Evolutionary conservation across 192 early-diverging fungal genomes (phyloP), one percentile per base, ranked within the genome.

Genomic region (Dimargaris verticillata): DNA sequence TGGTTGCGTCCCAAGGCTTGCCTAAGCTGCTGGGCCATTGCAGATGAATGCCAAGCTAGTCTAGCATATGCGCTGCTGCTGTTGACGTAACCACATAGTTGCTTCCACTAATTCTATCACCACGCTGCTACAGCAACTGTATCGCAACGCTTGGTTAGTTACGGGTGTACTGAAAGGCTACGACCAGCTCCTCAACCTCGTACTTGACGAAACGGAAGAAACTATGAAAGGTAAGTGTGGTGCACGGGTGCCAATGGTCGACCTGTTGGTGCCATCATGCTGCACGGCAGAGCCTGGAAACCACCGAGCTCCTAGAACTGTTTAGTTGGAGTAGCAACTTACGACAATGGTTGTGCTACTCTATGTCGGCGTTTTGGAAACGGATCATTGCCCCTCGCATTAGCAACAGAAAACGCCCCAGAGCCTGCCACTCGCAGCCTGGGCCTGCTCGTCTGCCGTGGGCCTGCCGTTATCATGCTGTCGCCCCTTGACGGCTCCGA

Each of bases 161-260:
- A 80, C 83, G 18, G 93, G 95, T 42, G 79, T 80, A 15, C 74
- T 98, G 47, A 93, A 94, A 73, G 93, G 93, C 17, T 92, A 82
- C 60, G 95, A 98, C 71, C 92, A 80, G 42, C 78, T 98, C 48
- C 69, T 89, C 58, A 98, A 98, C 70, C 80, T 98, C 49, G 93
- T 98, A 6, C 72, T 98, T 53, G 93, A 98, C 68, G 83, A 96
- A 29, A 88, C 91, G 0, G 83, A 84, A 42, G 95, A 98, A 68
- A 79, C 79, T 47, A 44, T 89, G 14, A 75, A 79, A 74, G 83
- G 86, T 86, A 78, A 71, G 62, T 24, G 44, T 52, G 49, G 50
- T 43, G 24, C 46, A 22, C 49, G 10, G 28, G 22, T 26, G 42
- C 18, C n/a, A 24, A 15, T 55, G 33, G 7, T 7, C 33, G 33